phyloP scores from a whole-genome alignment of 768 basidiomycete genomes.

The Tulasnella sp. region DNA sequence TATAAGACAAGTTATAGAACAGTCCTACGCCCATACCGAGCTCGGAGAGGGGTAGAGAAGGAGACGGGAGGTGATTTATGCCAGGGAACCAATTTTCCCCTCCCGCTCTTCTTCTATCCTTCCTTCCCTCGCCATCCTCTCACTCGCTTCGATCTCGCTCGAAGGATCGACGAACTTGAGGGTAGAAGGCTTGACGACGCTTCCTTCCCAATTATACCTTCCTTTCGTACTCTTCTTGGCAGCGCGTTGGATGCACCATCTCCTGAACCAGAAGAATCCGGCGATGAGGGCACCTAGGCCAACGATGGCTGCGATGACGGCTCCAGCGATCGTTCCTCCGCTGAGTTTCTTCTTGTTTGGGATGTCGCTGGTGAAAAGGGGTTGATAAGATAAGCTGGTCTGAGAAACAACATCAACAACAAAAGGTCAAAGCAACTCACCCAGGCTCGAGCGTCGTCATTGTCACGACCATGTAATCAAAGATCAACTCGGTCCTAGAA shows the following conservation, averaged over 20 bases:
- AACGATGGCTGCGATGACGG: neutral
- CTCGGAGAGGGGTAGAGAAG: too few relatives aligned
- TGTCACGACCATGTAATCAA: constrained; percentile 11
- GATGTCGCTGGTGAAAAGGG: neutral
- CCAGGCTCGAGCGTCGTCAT: neutral
- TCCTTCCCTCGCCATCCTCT: constrained; percentile 7
- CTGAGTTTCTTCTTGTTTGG: neutral
- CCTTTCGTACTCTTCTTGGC: neutral
- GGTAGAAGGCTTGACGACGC: neutral
- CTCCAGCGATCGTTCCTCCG: constrained; percentile 6
- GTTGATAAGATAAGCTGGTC: neutral
- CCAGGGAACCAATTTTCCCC: neutral
- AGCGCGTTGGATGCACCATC: neutral
- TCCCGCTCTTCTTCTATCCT: constrained; percentile 9
- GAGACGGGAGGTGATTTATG: neutral
- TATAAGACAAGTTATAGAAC: too few relatives aligned
- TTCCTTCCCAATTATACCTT: neutral
- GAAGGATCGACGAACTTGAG: neutral
- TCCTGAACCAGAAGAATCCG: neutral
- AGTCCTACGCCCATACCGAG: too few relatives aligned
- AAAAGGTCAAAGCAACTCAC: neutral
- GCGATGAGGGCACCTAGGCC: neutral
- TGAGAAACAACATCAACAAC: neutral
- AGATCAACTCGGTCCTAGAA: neutral
- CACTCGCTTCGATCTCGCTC: constrained; percentile 11